Evolutionary conservation across 129 eudicot genomes (phyloP).

Genomic region (Helianthus tuberosus): DNA sequence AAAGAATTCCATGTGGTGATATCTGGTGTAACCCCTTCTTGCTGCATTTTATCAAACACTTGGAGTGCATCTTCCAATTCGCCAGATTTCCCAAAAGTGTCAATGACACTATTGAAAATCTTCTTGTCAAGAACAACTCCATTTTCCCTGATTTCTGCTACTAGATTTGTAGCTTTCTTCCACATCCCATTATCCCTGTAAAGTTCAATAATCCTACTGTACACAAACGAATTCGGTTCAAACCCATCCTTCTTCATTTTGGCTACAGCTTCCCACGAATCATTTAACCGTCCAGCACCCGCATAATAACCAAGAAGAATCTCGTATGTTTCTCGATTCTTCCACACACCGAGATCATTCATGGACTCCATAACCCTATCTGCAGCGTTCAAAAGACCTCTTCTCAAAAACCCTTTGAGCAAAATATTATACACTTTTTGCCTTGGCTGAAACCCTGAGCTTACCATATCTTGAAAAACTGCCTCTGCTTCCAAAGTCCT

Average conservation of each 20-base stretch:
- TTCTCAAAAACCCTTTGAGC: constrained; percentile 58
- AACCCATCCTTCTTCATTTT: constrained; percentile 67
- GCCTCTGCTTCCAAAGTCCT: constrained; percentile 77
- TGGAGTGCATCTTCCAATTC: constrained; percentile 63
- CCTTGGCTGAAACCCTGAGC: constrained; percentile 50
- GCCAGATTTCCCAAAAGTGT: constrained; percentile 77
- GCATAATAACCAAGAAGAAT: constrained; percentile 68
- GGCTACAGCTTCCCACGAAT: constrained; percentile 71
- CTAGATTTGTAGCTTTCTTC: constrained; percentile 68
- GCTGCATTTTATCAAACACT: constrained; percentile 66
- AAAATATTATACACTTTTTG: constrained; percentile 50
- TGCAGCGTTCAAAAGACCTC: constrained; percentile 64
- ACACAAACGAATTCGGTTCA: constrained; percentile 59
- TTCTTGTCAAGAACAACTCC: constrained; percentile 54
- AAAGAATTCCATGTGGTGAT: constrained; percentile 82
- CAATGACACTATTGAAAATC: constrained; percentile 67
- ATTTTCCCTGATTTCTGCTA: constrained; percentile 55
- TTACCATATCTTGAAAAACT: constrained; percentile 60
- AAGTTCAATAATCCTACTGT: constrained; percentile 68
- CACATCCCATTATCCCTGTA: constrained; percentile 96
- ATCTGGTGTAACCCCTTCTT: constrained; percentile 71
- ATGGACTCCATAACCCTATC: constrained; percentile 42
- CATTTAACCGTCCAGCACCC: constrained; percentile 59
- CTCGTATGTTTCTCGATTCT: constrained; percentile 64
- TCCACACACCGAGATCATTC: constrained; percentile 43